Evolutionary conservation across 257 asterid genomes (phyloP).

Genomic region (Marsdenia floribunda): DNA sequence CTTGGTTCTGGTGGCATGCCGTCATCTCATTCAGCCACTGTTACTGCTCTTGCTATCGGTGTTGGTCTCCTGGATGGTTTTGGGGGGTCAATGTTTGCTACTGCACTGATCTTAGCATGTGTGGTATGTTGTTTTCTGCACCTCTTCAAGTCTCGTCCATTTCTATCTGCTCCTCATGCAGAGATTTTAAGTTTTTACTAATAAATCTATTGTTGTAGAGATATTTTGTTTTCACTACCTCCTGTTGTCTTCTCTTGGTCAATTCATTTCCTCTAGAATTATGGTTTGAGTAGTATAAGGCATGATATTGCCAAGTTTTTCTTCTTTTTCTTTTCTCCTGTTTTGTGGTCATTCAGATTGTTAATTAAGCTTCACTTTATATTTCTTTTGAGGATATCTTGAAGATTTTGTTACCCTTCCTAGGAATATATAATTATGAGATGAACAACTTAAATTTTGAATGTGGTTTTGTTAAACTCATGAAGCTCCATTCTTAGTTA

Average conservation of each 20-base stretch:
- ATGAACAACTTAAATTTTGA: neutral
- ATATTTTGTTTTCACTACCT: neutral
- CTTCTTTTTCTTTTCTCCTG: too few species aligned
- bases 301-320: neutral
- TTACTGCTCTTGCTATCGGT: slow-evolving; percentile 77
- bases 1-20: slow-evolving; percentile 99
- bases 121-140: slow-evolving; percentile 46
- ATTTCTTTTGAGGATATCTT: neutral
- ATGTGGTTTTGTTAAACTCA: slow-evolving; percentile 1
- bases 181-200: neutral
- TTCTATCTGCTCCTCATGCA: neutral
- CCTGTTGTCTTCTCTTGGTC: neutral
- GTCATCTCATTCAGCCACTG: slow-evolving; percentile 95
- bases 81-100: slow-evolving; percentile 71
- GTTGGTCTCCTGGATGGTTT: slow-evolving; percentile 85
- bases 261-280: neutral
- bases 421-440: neutral
- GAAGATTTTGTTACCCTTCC: neutral
- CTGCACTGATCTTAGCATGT: slow-evolving; percentile 62
- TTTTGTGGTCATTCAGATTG: neutral
- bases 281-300: neutral
- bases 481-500: neutral
- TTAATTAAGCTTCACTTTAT: neutral
- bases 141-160: neutral
- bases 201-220: neutral